phyloP scores from a whole-genome alignment of 2,329 filamentous ascomycete species.

The Amauroascus niger region DNA sequence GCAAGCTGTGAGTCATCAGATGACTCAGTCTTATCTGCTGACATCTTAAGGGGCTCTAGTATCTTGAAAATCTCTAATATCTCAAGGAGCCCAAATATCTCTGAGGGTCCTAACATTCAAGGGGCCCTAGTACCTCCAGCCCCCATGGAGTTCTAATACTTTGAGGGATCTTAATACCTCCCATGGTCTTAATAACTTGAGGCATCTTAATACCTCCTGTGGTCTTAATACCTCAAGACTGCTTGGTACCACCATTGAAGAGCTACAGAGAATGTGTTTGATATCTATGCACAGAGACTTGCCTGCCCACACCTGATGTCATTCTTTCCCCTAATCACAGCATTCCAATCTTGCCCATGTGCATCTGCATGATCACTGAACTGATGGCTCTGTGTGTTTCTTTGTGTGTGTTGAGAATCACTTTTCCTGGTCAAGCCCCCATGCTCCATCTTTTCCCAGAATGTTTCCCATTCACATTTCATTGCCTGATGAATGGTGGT shows the following conservation, averaged over 20 bases:
- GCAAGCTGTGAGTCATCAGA: too few species aligned
- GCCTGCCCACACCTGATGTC: constrained; percentile 5
- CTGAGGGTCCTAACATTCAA: too few species aligned
- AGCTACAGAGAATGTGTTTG: constrained; percentile 27
- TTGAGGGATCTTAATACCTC: too few species aligned
- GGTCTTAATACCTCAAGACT: constrained; percentile 20
- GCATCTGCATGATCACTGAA: constrained; percentile 1
- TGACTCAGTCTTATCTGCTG: too few species aligned
- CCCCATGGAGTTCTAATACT: too few species aligned
- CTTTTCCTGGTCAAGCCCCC: constrained; percentile 4
- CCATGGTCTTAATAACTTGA: too few species aligned
- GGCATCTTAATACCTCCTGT: too few species aligned
- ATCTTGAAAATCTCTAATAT: too few species aligned
- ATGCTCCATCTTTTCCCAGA: constrained; percentile 4
- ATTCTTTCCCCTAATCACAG: constrained; percentile 23
- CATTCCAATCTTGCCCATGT: constrained; percentile 19
- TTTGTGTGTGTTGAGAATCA: constrained; percentile 5
- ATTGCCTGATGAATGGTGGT: constrained; percentile 5
- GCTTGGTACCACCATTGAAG: constrained; percentile 23
- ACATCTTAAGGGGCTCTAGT: too few species aligned
- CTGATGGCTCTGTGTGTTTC: constrained; percentile 4
- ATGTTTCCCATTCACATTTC: constrained; percentile 8
- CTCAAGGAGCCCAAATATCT: too few species aligned
- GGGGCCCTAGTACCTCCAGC: too few species aligned
- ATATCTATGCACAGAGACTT: constrained; percentile 21